phyloP scores from a whole-genome alignment of 352 stramenopile genomes.

The Paralagenidium karlingii region DNA sequence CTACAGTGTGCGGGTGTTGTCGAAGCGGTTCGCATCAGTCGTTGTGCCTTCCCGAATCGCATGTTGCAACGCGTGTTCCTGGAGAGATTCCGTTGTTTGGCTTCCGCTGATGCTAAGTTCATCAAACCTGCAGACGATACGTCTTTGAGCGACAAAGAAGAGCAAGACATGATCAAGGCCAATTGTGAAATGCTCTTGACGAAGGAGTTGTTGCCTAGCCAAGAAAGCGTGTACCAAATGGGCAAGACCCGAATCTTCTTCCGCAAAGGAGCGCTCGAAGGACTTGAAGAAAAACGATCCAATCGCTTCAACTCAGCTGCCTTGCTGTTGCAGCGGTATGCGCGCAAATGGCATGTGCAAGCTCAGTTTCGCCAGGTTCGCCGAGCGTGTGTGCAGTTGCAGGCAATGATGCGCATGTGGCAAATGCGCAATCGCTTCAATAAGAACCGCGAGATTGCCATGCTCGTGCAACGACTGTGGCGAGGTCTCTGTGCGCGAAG shows the following conservation, averaged over 20 bases:
- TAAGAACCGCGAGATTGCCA: slow-evolving; percentile 37
- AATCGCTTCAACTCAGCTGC: slow-evolving; percentile 64
- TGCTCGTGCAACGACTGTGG: slow-evolving; percentile 52
- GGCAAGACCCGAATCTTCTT: slow-evolving; percentile 92
- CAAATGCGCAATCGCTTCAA: slow-evolving; percentile 31
- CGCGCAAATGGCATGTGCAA: slow-evolving; percentile 69
- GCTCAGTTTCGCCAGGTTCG: slow-evolving; percentile 47
- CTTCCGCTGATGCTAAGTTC: slow-evolving; percentile 18
- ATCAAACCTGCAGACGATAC: background rate
- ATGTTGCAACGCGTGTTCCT: slow-evolving; percentile 84
- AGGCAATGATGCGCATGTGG: slow-evolving; percentile 42
- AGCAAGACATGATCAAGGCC: slow-evolving; percentile 20
- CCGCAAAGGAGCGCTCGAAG: slow-evolving; percentile 84
- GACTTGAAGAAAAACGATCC: slow-evolving; percentile 77
- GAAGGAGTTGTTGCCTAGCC: slow-evolving; percentile 42
- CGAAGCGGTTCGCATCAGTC: slow-evolving; percentile 95
- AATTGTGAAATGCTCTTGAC: slow-evolving; percentile 30
- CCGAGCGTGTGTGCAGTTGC: slow-evolving; percentile 33
- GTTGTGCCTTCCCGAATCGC: slow-evolving; percentile 97
- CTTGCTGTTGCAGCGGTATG: slow-evolving; percentile 72
- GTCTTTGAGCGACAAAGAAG: slow-evolving; percentile 7
- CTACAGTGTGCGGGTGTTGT: slow-evolving; percentile 96
- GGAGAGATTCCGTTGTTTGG: slow-evolving; percentile 69
- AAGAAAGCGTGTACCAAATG: slow-evolving; percentile 63
- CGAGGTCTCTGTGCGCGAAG: slow-evolving; percentile 49